Evolutionary conservation across 768 basidiomycete genomes (phyloP).

Genomic region (Lactifluus piperatus): DNA sequence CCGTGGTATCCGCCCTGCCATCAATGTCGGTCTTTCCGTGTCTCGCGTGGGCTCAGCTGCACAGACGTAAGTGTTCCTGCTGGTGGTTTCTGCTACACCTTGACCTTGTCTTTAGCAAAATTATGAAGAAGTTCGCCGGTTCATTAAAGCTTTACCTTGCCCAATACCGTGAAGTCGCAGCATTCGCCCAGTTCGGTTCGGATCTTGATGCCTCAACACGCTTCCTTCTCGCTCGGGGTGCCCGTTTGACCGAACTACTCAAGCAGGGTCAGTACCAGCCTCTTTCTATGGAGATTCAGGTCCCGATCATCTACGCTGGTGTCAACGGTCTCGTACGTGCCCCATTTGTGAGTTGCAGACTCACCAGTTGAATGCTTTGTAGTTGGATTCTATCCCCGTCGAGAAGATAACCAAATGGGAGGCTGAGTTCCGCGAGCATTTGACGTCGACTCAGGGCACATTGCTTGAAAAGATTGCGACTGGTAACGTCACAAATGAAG

Average conservation of each 20-base stretch:
- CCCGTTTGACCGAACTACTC: slow-evolving; percentile 93
- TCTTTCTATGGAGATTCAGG: slow-evolving; percentile 90
- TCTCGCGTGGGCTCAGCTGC: slow-evolving; percentile 99
- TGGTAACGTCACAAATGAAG: slow-evolving; percentile 79
- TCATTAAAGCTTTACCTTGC: slow-evolving; percentile 99
- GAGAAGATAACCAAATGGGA: slow-evolving; percentile 94
- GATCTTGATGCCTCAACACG: slow-evolving; percentile 99
- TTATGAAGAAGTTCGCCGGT: slow-evolving; percentile 99
- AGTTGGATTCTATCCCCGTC: slow-evolving; percentile 93
- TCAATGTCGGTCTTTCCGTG: slow-evolving; percentile 99
- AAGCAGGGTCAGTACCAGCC: slow-evolving; percentile 99
- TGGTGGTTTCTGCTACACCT: background rate
- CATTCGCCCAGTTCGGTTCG: slow-evolving; percentile 99
- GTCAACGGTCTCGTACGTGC: slow-evolving; percentile 90
- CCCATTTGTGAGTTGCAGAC: background rate
- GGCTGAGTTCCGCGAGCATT: slow-evolving; percentile 82
- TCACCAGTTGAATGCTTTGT: background rate
- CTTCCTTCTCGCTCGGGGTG: slow-evolving; percentile 96
- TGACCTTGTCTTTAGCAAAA: slow-evolving; percentile 47
- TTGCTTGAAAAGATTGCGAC: slow-evolving; percentile 81
- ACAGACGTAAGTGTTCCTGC: slow-evolving; percentile 73
- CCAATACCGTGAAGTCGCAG: slow-evolving; percentile 99
- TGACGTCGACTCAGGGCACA: slow-evolving; percentile 59
- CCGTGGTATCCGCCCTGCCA: slow-evolving; percentile 99
- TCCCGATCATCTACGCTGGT: slow-evolving; percentile 98